Evolutionary conservation across 164 flowering plant genomes (phyloP), one percentile per base, ranked within the genome.

Genomic region (Stephania yunnanensis): DNA sequence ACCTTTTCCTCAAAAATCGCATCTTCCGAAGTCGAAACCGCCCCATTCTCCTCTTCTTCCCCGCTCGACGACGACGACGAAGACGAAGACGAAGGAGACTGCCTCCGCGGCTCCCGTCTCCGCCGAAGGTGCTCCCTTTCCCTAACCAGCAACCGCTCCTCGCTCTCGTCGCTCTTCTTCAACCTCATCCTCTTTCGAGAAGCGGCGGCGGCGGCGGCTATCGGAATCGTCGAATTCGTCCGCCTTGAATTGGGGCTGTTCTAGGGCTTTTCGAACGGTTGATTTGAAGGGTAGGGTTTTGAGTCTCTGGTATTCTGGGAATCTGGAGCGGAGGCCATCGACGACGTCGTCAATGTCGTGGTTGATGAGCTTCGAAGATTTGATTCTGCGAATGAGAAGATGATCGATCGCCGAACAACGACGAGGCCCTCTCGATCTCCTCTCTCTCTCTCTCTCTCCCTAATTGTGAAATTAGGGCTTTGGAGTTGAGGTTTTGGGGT

Each of bases 21-120:
- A 75, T 93, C 97, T 63, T 87, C 92, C 0, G 97, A 91, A 0
- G 92, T 85, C 15, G 97, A 92, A 6, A 83, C 86, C 5, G 82
- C 87, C 8, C 67, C 84, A 5, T 76, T 86, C 5, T 79, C 82
- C 15, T 29, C 73, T 19, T 45, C 67, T 13, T 78, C 81, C 10
- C 74, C 78, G 1, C 71, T 74, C n/a, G 63, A 58, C 6, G 64
- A 58, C 1, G 78, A 75, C 1, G 78, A 72, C 19, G 80, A 70
- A 0, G 63, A 58, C 6, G 64, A 58, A 0, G 78, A 75, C 1
- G 82, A 12, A 1, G 79, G 67, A 5, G 80, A 68, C 50, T 29
- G 30, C 1, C 66, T 36, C 10, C 66, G 52, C 78, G 61, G 22
- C 45, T 50, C 53, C 36, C 64, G 75, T n/a, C 52, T 81, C 72